Conservation (phyloP, 2,329 filamentous ascomycete genomes). For the Ascochyta viciae-villosae region DNA sequence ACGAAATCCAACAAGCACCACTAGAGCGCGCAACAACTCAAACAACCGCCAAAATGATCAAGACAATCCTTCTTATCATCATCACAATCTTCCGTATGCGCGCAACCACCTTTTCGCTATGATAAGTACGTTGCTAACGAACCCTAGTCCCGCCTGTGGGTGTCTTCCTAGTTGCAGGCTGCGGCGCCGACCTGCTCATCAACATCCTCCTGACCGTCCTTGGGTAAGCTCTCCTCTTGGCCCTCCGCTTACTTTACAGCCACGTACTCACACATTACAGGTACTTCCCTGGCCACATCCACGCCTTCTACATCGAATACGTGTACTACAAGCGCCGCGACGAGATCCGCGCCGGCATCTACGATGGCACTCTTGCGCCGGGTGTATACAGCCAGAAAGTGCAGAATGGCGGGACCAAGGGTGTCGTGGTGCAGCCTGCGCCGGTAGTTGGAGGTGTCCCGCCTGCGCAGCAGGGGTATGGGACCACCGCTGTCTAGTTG, state of each 20-base stretch:
- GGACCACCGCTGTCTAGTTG: slow-evolving; percentile 7
- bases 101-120: not conserved
- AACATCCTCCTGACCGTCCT: slow-evolving; percentile 57
- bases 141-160: slow-evolving; percentile 56
- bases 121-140: not conserved
- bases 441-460: slow-evolving; percentile 1
- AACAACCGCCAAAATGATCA: slow-evolving; percentile 24
- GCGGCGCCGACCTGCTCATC: slow-evolving; percentile 57
- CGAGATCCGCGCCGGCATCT: slow-evolving; percentile 65
- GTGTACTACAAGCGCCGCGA: slow-evolving; percentile 80
- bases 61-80: slow-evolving; percentile 52
- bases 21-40: not conserved
- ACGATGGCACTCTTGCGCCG: slow-evolving; percentile 63
- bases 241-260: not conserved
- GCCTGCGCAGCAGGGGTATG: slow-evolving; percentile 14
- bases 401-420: slow-evolving; percentile 67
- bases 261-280: slow-evolving; percentile 43
- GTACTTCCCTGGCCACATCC: slow-evolving; percentile 78
- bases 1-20: not conserved
- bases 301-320: slow-evolving; percentile 83
- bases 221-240: slow-evolving; percentile 35
- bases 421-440: not conserved
- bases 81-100: slow-evolving; percentile 54
- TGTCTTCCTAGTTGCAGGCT: slow-evolving; percentile 58
- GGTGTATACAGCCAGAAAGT: slow-evolving; percentile 76